Evolutionary conservation across 192 early-diverging fungal genomes (phyloP).

Genomic region (Gaertneriomyces sp.): DNA sequence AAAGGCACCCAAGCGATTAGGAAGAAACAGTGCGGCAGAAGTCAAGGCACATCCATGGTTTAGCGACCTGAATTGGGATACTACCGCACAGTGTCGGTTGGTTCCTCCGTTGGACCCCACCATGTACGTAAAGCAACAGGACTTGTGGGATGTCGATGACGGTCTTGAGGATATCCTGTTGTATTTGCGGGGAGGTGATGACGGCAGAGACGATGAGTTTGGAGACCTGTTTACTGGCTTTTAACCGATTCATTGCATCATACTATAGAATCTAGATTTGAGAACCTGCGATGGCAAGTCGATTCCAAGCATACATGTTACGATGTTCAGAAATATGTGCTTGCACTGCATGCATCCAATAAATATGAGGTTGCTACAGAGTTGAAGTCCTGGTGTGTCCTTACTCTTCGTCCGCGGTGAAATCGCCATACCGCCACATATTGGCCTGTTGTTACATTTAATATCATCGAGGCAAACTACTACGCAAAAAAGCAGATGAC

Average conservation of each 20-base stretch:
- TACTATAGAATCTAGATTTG: no score
- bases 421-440: conserved; percentile 54
- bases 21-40: background rate
- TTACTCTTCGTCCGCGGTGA: conserved; percentile 43
- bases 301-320: no score
- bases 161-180: conserved; percentile 1
- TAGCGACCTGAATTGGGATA: conserved; percentile 2
- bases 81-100: background rate
- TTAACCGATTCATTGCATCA: background rate
- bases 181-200: background rate
- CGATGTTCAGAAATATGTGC: no score
- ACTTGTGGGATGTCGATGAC: no score
- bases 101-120: no score
- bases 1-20: background rate
- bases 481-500: background rate
- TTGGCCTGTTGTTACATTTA: conserved; percentile 10
- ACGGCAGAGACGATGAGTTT: background rate
- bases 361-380: no score
- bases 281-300: no score
- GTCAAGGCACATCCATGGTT: conserved; percentile 1
- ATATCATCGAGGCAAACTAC: background rate
- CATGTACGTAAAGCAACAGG: no score
- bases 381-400: no score
- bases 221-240: background rate
- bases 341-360: no score